phyloP scores from a whole-genome alignment of 2,329 filamentous ascomycete genomes.

The Polychaeton citri region DNA sequence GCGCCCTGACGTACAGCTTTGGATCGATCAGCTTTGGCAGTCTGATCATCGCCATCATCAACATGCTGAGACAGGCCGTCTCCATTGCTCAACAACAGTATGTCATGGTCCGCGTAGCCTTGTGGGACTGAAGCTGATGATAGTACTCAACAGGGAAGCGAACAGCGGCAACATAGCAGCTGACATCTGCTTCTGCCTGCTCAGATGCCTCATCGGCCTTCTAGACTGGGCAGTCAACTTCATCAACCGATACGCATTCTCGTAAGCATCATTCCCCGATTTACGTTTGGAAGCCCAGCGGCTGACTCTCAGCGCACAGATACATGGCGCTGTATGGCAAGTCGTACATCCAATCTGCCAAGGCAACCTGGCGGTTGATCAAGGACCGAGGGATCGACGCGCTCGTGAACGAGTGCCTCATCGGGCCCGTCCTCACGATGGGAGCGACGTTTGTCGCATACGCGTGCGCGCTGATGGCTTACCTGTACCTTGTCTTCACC shows the following conservation, averaged over 20 bases:
- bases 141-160: constrained; percentile 19
- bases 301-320: constrained; percentile 58
- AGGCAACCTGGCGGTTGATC: constrained; percentile 60
- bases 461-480: constrained; percentile 65
- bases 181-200: constrained; percentile 55
- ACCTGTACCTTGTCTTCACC: constrained; percentile 76
- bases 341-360: constrained; percentile 71
- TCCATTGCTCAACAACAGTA: constrained; percentile 60
- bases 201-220: constrained; percentile 63
- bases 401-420: constrained; percentile 76
- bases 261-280: neutral
- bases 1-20: constrained; percentile 80
- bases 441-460: constrained; percentile 76
- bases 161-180: constrained; percentile 56
- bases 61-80: constrained; percentile 69
- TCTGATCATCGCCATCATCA: constrained; percentile 73
- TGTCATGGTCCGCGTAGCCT: neutral
- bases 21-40: constrained; percentile 82
- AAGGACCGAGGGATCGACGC: constrained; percentile 84
- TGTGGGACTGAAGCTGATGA: neutral
- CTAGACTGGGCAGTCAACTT: constrained; percentile 80
- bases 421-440: constrained; percentile 35
- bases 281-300: neutral
- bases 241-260: constrained; percentile 52
- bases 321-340: constrained; percentile 92